These are phyloP conservation scores for Blastobotrys peoriensis DNA, from an alignment of 805 yeast species.

Conservation along the genomic window DNA sequence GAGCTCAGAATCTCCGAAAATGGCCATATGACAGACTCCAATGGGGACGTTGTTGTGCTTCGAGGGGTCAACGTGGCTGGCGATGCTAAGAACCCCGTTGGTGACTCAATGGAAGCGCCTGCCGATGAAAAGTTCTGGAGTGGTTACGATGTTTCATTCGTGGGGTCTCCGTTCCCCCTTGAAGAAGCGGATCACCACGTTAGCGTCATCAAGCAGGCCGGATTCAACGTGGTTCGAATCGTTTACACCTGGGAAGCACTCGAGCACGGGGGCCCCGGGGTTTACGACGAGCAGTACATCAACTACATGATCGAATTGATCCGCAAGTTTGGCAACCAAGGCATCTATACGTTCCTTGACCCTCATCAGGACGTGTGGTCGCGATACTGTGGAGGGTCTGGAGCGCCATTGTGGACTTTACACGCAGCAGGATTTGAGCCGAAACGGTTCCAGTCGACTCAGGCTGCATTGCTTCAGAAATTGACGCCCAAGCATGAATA, in stretches of 20 bases:
- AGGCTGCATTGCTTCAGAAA: conserved; percentile 73
- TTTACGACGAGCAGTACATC: conserved; percentile 70
- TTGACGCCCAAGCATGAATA: conserved; percentile 36
- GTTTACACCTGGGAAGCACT: conserved; percentile 88
- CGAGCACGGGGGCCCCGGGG: conserved; percentile 82
- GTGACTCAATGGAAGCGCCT: conserved; percentile 21
- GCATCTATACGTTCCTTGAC: conserved; percentile 73
- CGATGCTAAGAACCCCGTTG: conserved; percentile 60
- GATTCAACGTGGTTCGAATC: conserved; percentile 73
- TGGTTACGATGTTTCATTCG: conserved; percentile 74
- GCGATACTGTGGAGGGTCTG: conserved; percentile 80
- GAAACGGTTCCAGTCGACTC: conserved; percentile 52
- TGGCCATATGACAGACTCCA: conserved; percentile 53
- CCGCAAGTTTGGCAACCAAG: conserved; percentile 49
- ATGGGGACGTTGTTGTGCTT: conserved; percentile 56
- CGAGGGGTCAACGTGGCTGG: conserved; percentile 82
- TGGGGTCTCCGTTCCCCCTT: conserved; percentile 73
- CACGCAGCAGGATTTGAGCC: conserved; percentile 87
- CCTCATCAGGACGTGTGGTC: conserved; percentile 97
- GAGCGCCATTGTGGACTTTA: conserved; percentile 91
- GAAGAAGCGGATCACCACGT: conserved; percentile 68
- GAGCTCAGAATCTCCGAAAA: conserved; percentile 15
- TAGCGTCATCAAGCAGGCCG: conserved; percentile 66
- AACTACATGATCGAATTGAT: conserved; percentile 62
- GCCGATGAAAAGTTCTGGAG: conserved; percentile 45